Evolutionary conservation across 2,329 filamentous ascomycete genomes (phyloP), one percentile per base, ranked within the genome.

Genomic region (Trichoderma oligosporum): DNA sequence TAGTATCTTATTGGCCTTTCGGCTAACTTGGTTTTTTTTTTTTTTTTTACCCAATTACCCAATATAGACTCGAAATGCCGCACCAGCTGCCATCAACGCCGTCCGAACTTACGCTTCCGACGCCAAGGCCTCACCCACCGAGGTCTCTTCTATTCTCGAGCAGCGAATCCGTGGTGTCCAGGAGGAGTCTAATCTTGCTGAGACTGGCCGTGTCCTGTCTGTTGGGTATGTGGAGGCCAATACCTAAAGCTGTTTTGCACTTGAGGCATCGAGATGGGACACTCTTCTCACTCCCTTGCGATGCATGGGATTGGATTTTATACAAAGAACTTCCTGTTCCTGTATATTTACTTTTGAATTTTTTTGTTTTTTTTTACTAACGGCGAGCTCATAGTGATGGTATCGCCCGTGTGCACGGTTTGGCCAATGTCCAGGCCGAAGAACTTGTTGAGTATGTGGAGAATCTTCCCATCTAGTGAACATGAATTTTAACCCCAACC

Each of bases 341-440:
- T n/a, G n/a, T n/a, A n/a, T n/a, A 58, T 5, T 7, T 5, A 39
- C 14, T 39, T 14, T 31, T 31, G 5, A n/a, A 4, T 14, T 36
- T 27, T 35, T 27, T 16, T 22, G 27, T 31, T 7, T 18, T 45
- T 3, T 25, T 44, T 42, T 58, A 60, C 72, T 75, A 62, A 74
- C 67, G 33, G 9, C 60, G 55, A 60, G 77, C 70, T 44, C 60
- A 60, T 60, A 97, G 94, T 94, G 94, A 99, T 83, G 94, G 94
- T 96, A 99, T 99, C 75, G 94, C 94, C 77, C 93, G 94, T 92
- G 93, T 99, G 70, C 92, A 99, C 80, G 94, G 94, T 76, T 92
- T 99, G 91, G 90, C 86, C 89, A 99, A 99, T 78, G 94, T 99
- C 81, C 94, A 99, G 85, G 93, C 94, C 71, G 94, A 99, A 82